Base-by-base conservation (phyloP, 108 stramenopile species). In the Fragilariopsis cylindrus region DNA sequence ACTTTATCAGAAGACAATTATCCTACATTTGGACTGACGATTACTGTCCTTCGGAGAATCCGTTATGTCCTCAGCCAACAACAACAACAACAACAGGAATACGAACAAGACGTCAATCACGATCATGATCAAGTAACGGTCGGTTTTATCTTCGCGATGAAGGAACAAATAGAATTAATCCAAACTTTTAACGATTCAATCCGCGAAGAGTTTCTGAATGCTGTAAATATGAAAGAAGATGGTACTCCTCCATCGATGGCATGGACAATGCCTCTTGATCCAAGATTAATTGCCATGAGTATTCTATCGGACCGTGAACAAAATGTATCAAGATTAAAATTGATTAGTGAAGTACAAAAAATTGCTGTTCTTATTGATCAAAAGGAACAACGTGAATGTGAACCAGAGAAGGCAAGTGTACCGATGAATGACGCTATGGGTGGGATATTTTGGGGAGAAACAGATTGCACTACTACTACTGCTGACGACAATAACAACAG, bases 211-310 rank as follows among this genome's bases (percentile, higher is more conserved):
- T 79, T 79, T 39, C 12, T 16, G 21, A 73, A 42, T 54, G 57
- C 21, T 5, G 3, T 52, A 9, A 12, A 54, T 7, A 13, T 79
- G 47, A 48, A 41, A 12, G 58, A 47, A 7, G 30, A 62, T 30
- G 30, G 30, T 30, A 30, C 30, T 48, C 45, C 72, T 18, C 50
- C 67, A 7, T 6, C 15, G 5, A 62, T 79, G 69, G 30, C 30
- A 30, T 79, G 78, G 78, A 79, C 78, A 7, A 62, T 79, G 42
- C 78, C 72, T 19, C 41, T 74, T 7, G 78, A 79, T 74, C 78
- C 78, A 13, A 44, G 78, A 63, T 41, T 79, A 60, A 74, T 79
- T 39, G 57, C 60, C 57, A 79, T 79, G 78, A 45, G 60, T 5
- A 72, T 68, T 48, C 72, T 79, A 30, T 79, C 78, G n/a, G 72